A percentile compares a stretch with the other conserved stretches of the same genome.
phyloP scores from a whole-genome alignment of 2,329 filamentous ascomycete species.

The Xylariales sp. region DNA sequence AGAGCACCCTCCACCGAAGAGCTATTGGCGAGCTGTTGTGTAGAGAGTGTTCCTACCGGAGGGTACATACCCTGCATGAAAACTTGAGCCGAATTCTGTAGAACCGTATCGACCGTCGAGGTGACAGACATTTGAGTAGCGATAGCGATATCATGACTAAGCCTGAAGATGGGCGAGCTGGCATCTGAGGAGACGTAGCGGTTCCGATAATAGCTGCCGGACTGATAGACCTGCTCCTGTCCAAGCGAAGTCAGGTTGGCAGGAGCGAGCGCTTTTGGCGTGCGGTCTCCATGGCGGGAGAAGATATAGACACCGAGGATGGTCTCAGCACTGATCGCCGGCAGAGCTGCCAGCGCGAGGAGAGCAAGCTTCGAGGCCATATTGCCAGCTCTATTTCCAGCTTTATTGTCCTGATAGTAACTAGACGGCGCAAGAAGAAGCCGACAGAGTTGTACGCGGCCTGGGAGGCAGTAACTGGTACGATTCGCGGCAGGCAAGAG shows the following conservation, averaged over 20 bases:
- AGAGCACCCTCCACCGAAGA: slow-evolving; percentile 62
- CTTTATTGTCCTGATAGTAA: no score
- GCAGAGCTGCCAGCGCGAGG: slow-evolving; percentile 33
- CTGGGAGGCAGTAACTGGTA: no score
- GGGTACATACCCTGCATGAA: slow-evolving; percentile 89
- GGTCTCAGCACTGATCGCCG: slow-evolving; percentile 51
- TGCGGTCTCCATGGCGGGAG: slow-evolving; percentile 85
- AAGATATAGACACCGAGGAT: slow-evolving; percentile 82
- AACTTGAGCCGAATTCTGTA: slow-evolving; percentile 73
- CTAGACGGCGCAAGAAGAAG: no score
- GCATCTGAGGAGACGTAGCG: slow-evolving; percentile 66
- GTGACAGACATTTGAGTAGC: slow-evolving; percentile 67
- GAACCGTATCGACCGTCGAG: slow-evolving; percentile 69
- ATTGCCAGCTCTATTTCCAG: background rate
- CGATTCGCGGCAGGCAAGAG: no score
- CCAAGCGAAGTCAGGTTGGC: slow-evolving; percentile 75
- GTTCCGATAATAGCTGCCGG: slow-evolving; percentile 69
- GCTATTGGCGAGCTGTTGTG: slow-evolving; percentile 67
- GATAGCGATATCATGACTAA: slow-evolving; percentile 63
- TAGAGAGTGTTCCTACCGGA: slow-evolving; percentile 53
- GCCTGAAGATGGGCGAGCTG: slow-evolving; percentile 55
- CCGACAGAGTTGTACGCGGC: no score
- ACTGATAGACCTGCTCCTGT: slow-evolving; percentile 67
- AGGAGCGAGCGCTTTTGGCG: slow-evolving; percentile 68
- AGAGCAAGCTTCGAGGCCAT: slow-evolving; percentile 37